phyloP scores from a whole-genome alignment of 2,329 filamentous ascomycete species.

The Fusarium anthophilum region DNA sequence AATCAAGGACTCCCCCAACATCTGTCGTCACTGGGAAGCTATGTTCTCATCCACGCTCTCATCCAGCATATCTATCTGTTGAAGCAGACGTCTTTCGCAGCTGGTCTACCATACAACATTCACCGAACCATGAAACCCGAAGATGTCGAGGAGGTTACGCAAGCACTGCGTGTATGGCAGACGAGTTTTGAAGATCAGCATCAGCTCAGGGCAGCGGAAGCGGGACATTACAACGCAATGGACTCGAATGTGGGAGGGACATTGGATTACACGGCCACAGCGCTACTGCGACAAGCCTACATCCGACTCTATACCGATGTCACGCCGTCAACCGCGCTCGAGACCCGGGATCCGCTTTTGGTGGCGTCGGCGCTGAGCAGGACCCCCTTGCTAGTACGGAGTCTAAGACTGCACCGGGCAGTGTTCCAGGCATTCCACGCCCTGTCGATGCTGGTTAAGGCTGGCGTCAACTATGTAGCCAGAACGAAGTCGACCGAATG shows the following conservation, averaged over 20 bases:
- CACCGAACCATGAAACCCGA: constrained; percentile 62
- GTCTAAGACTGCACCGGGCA: constrained; percentile 68
- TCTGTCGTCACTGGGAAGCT: constrained; percentile 71
- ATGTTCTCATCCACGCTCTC: constrained; percentile 76
- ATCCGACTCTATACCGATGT: constrained; percentile 74
- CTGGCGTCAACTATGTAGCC: constrained; percentile 70
- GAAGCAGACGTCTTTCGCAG: constrained; percentile 68
- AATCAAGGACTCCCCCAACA: constrained; percentile 59
- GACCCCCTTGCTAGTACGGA: constrained; percentile 67
- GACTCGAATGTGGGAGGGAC: constrained; percentile 66
- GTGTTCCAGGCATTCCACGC: constrained; percentile 75
- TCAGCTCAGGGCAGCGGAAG: constrained; percentile 60
- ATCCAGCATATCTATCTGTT: constrained; percentile 77
- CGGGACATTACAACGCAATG: constrained; percentile 55
- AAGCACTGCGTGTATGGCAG: constrained; percentile 67
- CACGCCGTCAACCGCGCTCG: constrained; percentile 68
- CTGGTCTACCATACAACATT: constrained; percentile 58
- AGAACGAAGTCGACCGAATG: constrained; percentile 69
- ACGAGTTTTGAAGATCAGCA: constrained; percentile 66
- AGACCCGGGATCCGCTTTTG: constrained; percentile 69
- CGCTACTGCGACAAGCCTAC: constrained; percentile 67
- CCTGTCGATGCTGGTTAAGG: constrained; percentile 72
- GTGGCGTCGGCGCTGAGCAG: constrained; percentile 70
- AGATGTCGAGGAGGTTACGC: constrained; percentile 65
- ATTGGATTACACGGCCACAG: constrained; percentile 73